Conservation (phyloP, 2,329 filamentous ascomycete species). For the Penicillium occitanis region DNA sequence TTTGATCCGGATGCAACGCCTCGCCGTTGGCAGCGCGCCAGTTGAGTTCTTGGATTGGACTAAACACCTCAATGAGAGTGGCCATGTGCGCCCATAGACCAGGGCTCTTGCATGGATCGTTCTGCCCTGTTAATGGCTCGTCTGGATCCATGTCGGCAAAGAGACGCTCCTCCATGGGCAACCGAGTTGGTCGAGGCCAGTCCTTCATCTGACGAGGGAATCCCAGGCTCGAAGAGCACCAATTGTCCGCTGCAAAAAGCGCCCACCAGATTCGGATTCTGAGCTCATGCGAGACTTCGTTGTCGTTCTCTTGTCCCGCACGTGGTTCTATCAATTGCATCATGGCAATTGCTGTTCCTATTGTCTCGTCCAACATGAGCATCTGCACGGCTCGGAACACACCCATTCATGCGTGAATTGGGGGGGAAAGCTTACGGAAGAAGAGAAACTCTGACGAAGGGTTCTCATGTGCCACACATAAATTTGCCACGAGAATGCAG, state of each 20-base stretch:
- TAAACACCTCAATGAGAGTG: not conserved
- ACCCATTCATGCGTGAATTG: not conserved
- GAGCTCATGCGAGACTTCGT: constrained; percentile 27
- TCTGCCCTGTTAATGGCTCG: not conserved
- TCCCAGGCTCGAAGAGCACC: constrained; percentile 34
- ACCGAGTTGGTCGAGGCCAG: constrained; percentile 12
- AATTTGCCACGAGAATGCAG: constrained; percentile 34
- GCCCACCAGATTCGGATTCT: constrained; percentile 35
- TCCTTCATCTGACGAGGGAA: constrained; percentile 33
- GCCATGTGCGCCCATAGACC: not conserved
- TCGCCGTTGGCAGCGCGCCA: not conserved
- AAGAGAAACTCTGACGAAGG: constrained; percentile 32
- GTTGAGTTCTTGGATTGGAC: not conserved
- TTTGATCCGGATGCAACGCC: not conserved
- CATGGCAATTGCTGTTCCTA: not conserved
- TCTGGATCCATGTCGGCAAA: constrained; percentile 26
- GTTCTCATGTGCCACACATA: constrained; percentile 28
- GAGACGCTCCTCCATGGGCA: constrained; percentile 32
- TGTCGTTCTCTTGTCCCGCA: not conserved
- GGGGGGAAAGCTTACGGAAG: constrained; percentile 26
- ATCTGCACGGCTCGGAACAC: not conserved
- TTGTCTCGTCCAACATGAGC: not conserved
- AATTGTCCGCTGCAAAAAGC: constrained; percentile 35
- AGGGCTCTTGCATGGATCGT: not conserved
- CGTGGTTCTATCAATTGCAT: not conserved